These are phyloP conservation scores for Penicillium subrubescens DNA, from an alignment of 495 filamentous ascomycete genomes.

Conservation along the genomic window DNA sequence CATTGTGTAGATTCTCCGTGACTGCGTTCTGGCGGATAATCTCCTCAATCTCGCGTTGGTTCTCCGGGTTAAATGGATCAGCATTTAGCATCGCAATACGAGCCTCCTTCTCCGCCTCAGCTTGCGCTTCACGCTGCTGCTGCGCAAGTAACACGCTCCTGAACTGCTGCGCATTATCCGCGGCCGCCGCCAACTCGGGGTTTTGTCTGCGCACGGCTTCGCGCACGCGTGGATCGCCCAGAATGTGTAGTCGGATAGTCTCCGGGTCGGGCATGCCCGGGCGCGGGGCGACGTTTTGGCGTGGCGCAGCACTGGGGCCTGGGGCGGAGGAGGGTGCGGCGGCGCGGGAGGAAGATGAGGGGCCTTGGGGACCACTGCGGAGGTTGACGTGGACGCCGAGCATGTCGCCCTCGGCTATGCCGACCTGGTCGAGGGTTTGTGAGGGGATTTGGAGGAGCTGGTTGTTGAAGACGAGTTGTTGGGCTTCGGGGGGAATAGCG, in stretches of 20 bases:
- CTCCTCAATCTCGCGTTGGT: conserved; percentile 92
- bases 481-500: conserved; percentile 47
- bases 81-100: conserved; percentile 80
- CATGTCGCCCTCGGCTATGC: conserved; percentile 90
- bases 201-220: conserved; percentile 66
- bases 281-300: conserved; percentile 43
- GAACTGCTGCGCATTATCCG: conserved; percentile 80
- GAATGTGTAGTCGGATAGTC: conserved; percentile 75
- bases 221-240: conserved; percentile 74
- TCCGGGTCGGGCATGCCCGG: conserved; percentile 69
- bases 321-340: conserved; percentile 10
- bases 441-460: conserved; percentile 73
- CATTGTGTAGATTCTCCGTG: conserved; percentile 90
- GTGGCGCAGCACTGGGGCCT: conserved; percentile 34
- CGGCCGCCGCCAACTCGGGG: conserved; percentile 72
- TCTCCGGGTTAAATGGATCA: conserved; percentile 88
- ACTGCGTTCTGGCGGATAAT: conserved; percentile 93
- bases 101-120: conserved; percentile 73
- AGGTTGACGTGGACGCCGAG: conserved; percentile 74
- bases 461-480: conserved; percentile 84
- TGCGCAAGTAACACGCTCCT: conserved; percentile 65
- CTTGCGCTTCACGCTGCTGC: conserved; percentile 66
- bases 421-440: conserved; percentile 78
- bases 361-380: conserved; percentile 11
- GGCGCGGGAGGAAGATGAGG: conserved; percentile 9